Evolutionary conservation across 768 basidiomycete species (phyloP).

Genomic region (Russula ochroleuca): DNA sequence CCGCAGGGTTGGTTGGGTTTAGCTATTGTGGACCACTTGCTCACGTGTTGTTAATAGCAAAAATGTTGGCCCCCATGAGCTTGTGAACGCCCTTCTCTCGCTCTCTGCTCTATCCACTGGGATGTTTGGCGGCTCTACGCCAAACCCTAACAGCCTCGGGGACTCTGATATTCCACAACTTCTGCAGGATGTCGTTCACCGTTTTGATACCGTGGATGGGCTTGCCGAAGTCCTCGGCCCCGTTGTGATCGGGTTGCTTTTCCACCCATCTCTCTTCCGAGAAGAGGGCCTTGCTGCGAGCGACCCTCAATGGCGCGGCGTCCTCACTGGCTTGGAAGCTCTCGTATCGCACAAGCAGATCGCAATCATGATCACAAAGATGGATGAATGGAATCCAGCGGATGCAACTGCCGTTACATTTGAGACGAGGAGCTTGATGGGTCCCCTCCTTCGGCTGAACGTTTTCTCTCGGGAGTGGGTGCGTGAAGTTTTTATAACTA

Average conservation of each 20-base stretch:
- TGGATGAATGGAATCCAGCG: conserved; percentile 69
- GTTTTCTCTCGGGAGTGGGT: conserved; percentile 92
- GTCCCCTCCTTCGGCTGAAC: conserved; percentile 78
- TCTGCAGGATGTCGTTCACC: conserved; percentile 74
- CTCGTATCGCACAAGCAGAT: conserved; percentile 80
- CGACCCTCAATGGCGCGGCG: conserved; percentile 81
- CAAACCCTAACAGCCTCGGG: conserved; percentile 49
- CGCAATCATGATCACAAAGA: conserved; percentile 71
- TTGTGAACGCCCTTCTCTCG: conserved; percentile 76
- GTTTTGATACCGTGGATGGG: conserved; percentile 78
- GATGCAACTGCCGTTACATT: conserved; percentile 56
- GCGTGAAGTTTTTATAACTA: conserved; percentile 30
- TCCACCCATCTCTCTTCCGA: conserved; percentile 58
- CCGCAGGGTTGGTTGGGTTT: conserved; percentile 51
- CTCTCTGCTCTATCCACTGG: conserved; percentile 66
- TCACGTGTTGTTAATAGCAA: conserved; percentile 42
- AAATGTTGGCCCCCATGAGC: conserved; percentile 69
- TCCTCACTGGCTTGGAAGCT: conserved; percentile 74
- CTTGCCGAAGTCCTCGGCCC: conserved; percentile 76
- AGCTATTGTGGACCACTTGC: conserved; percentile 6
- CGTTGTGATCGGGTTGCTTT: conserved; percentile 57
- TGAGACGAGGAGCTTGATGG: conserved; percentile 67
- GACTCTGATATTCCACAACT: conserved; percentile 73
- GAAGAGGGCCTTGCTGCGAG: conserved; percentile 68
- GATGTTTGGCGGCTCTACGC: conserved; percentile 46